Evolutionary conservation across 139 green algal genomes (phyloP), one percentile per base, ranked within the genome.

Genomic region (Coelastrella sp.): DNA sequence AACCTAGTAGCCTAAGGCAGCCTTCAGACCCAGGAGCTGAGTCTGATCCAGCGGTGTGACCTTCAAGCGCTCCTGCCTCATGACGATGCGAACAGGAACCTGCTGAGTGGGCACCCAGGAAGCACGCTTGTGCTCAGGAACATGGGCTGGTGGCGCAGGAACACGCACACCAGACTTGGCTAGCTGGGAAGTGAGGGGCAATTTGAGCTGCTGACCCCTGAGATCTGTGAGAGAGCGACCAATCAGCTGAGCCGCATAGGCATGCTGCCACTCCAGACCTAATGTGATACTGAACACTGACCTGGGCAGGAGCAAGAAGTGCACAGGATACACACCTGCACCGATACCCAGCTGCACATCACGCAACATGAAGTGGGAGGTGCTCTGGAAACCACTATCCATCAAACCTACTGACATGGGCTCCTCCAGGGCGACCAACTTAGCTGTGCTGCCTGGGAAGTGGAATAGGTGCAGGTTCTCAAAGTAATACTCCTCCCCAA

Each of bases 371-470:
- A 60, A 13, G 15, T 13, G 17, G 27, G 43, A 7, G 21, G 15
- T 11, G 5, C 21, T 3, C 25, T 32, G 27, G 7, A 40, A 6
- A 13, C 38, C 21, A 3, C 19, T 27, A 25, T 48, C 69, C 32
- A 78, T 37, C 69, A 78, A 50, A 41, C 69, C 41, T 25, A 78
- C 13, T 19, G 23, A 25, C 40, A 78, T 34, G 5, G 69, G 69
- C 23, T 51, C 17, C 4, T 78, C 69, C 69, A 62, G 40, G 40
- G 37, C 6, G 23, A 59, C 23, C 23, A 78, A 25, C 40, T 60
- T 7, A 40, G 41, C 69, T n/a, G 40, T 5, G 69, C 69, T 78
- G 40, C 69, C 69, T 32, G 69, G 69, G 41, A 17, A 32, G 25
- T 60, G 43, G 41, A 78, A 62, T 23, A 40, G 40, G 25, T 78